Conservation (phyloP, 495 filamentous ascomycete species). For the Daldinia concentrica region DNA sequence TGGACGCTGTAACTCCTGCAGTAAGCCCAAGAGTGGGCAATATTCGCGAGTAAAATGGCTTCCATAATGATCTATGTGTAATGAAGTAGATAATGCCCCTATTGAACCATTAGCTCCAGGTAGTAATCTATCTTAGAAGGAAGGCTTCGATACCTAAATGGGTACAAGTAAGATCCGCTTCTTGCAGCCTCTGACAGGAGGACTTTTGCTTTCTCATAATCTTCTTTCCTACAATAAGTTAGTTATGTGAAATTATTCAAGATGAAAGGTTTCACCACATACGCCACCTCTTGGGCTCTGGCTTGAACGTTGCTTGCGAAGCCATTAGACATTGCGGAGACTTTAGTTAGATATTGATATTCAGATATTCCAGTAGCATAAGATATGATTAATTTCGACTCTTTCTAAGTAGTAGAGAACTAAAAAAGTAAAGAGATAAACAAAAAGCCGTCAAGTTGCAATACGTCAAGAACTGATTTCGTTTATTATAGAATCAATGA, state of each 20-base stretch:
- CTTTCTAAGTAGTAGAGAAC: not conserved
- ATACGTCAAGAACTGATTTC: not conserved
- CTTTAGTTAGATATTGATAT: not conserved
- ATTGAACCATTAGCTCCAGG: constrained; percentile 17
- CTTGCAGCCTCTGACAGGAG: constrained; percentile 69
- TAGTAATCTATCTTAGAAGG: not conserved
- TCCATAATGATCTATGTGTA: constrained; percentile 68
- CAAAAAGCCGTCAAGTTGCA: not conserved
- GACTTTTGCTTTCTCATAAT: constrained; percentile 62
- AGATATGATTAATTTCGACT: not conserved
- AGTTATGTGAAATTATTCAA: constrained; percentile 9
- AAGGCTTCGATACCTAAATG: constrained; percentile 67
- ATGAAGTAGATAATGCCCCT: constrained; percentile 82
- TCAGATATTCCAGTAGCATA: not conserved
- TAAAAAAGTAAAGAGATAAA: not conserved
- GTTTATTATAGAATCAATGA: constrained; percentile 4
- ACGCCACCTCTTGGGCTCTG: constrained; percentile 63
- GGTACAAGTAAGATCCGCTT: constrained; percentile 86
- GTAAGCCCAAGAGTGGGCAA: constrained; percentile 75
- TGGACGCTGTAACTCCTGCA: constrained; percentile 65
- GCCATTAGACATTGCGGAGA: constrained; percentile 32
- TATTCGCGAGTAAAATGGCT: constrained; percentile 75
- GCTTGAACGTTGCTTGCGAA: constrained; percentile 48
- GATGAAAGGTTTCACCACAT: constrained; percentile 28
- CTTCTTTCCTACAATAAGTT: constrained; percentile 58